Evolutionary conservation across 495 filamentous ascomycete species (phyloP), one percentile per base, ranked within the genome.

Genomic region (Saxophila tyrrhenica): DNA sequence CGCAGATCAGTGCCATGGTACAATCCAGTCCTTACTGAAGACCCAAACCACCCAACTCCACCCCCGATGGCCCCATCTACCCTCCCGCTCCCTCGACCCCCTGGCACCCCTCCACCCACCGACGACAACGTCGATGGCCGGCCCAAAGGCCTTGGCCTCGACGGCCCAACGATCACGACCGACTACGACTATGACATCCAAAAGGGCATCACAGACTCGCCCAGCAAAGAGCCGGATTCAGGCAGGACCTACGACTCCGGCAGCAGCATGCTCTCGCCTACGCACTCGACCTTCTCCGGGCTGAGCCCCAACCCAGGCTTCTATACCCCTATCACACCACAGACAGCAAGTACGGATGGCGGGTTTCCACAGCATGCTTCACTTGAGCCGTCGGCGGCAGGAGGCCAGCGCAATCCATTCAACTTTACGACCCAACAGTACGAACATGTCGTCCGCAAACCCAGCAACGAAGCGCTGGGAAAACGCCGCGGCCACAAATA

Each of bases 401-500:
- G 63, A 38, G 73, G 76, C 56, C 65, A 49, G n/a, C 53, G 53
- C 29, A 73, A 67, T 50, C 91, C 89, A 2, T 98, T 98, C 79
- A 97, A 95, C 71, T 98, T 97, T 71, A 79, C 91, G 69, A 85
- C 92, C 0, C 50, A 60, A 13, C 60, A 60, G 23, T 72, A 72
- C 15, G 25, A 55, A 44, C 21, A 44, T 65, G 44, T 51, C 35
- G 19, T 21, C 3, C 15, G 32, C 19, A 54, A 53, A 84, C 81
- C 56, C 79, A 50, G 24, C 21, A 41, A n/a, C 21, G 57, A 60
- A 16, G 49, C 49, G 16, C 44, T 96, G 62, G 92, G 91, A 58
- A 89, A 95, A 68, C 81, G 92, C 52, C 84, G 90, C 51, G 92
- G 92, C 25, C 92, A 98, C 73, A 89, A 92, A 65, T 98, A 97